phyloP scores from a whole-genome alignment of 345 rosid genomes.

The Eucalyptus regnans region DNA sequence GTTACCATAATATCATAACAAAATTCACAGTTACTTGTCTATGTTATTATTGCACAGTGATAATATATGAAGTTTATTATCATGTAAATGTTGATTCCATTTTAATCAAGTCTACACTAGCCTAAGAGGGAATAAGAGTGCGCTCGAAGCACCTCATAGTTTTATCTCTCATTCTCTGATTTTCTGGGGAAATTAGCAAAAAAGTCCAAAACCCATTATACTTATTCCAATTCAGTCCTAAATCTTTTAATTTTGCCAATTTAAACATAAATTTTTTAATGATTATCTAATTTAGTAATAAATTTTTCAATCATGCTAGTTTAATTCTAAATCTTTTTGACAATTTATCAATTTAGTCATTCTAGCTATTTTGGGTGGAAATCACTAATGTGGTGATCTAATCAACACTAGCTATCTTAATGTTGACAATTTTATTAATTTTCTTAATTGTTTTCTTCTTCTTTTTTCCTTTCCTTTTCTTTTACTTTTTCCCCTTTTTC shows the following conservation, averaged over 20 bases:
- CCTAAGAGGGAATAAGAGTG: neutral
- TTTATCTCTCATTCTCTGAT: neutral
- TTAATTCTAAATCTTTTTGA: too few species aligned
- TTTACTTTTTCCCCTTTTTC: neutral
- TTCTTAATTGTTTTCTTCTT: neutral
- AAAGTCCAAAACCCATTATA: neutral
- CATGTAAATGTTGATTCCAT: neutral
- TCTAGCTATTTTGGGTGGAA: neutral
- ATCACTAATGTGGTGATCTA: rapidly evolving
- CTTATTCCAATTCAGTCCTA: neutral
- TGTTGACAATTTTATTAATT: neutral
- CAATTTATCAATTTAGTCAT: neutral
- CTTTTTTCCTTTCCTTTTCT: neutral
- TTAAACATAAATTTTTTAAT: rapidly evolving
- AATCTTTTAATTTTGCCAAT: too few species aligned
- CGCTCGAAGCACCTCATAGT: neutral
- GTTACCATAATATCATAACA: neutral
- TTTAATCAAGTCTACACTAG: neutral
- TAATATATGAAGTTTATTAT: neutral
- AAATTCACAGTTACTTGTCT: neutral
- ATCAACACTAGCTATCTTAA: neutral
- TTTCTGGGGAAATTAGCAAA: neutral
- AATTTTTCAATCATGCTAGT: neutral
- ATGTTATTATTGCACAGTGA: neutral
- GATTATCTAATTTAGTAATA: neutral